phyloP scores from a whole-genome alignment of 2,329 filamentous ascomycete genomes.

The Lecanosticta acicola region DNA sequence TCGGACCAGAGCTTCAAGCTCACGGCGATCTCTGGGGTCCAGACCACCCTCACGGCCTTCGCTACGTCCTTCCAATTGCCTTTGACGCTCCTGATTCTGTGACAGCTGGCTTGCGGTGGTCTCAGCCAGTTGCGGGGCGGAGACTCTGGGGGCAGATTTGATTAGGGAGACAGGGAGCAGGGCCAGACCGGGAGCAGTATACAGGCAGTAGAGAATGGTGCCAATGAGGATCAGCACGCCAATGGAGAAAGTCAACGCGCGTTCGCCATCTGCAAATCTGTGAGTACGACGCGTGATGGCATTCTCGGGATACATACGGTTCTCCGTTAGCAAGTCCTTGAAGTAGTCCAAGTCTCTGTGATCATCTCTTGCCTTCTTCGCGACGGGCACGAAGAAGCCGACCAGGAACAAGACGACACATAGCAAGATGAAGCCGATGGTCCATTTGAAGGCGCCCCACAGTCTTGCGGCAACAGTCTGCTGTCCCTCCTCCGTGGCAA shows the following conservation, averaged over 20 bases:
- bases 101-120: constrained; percentile 76
- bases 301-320: constrained; percentile 50
- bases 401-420: constrained; percentile 80
- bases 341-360: constrained; percentile 87
- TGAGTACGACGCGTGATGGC: constrained; percentile 6
- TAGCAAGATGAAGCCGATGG: constrained; percentile 73
- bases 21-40: constrained; percentile 77
- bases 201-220: constrained; percentile 77
- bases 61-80: constrained; percentile 82
- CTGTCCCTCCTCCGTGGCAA: constrained; percentile 72
- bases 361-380: constrained; percentile 57
- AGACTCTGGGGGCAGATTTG: constrained; percentile 82
- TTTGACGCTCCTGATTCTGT: constrained; percentile 82
- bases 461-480: constrained; percentile 67
- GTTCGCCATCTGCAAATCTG: constrained; percentile 64
- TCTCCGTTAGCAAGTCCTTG: constrained; percentile 74
- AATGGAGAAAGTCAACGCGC: constrained; percentile 81
- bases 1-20: constrained; percentile 77
- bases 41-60: constrained; percentile 68
- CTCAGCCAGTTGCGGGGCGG: constrained; percentile 69
- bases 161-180: constrained; percentile 85
- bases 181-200: constrained; percentile 83
- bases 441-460: constrained; percentile 86
- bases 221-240: constrained; percentile 85
- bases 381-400: constrained; percentile 87